Base-by-base conservation (phyloP, 306 rosid genomes). In the Cucurbita pepo region DNA sequence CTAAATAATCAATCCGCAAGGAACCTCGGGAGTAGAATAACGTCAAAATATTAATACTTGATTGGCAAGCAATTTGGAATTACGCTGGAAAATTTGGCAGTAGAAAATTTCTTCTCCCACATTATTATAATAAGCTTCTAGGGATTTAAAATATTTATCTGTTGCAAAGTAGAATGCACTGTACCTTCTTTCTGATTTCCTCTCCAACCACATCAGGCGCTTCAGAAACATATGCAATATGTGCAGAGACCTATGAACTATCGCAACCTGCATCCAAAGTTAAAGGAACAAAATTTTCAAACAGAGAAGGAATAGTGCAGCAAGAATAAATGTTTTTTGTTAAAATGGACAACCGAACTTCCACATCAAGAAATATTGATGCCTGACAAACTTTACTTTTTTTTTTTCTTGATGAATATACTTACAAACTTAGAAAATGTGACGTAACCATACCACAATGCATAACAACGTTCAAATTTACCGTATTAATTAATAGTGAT, bases 161-260 rank as follows among this genome's bases (percentile, higher is more conserved):
- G 37, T 50, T 36, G 40, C 61, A 51, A 51, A 38, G n/a, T 50
- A 16, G 30, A 56, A 54, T 59, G 59, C 71, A 13, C 19, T 59
- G 82, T 88, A 93, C 98, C 98, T 90, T 87, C 79, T 81, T 72
- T 70, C 82, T 16, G 71, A 81, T 57, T 76, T 75, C 76, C 80
- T 83, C 78, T 83, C 88, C 44, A 70, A 43, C 79, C 79, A 83
- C 76, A 83, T 47, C 45, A 88, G 76, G 78, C 79, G 83, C 85
- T 87, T 89, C 90, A 93, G 71, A 86, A 83, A 84, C 79, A 75
- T 53, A 80, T 82, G 88, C 76, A 93, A 78, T 75, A 93, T 78
- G 70, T 72, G 73, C 22, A 93, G 84, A 83, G 96, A 83, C 80
- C 90, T 82, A 71, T 75, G 87, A 78, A 84, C 88, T 81, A 90